Base-by-base conservation (phyloP, 164 flowering plant genomes). In the Amborella trichopoda region DNA sequence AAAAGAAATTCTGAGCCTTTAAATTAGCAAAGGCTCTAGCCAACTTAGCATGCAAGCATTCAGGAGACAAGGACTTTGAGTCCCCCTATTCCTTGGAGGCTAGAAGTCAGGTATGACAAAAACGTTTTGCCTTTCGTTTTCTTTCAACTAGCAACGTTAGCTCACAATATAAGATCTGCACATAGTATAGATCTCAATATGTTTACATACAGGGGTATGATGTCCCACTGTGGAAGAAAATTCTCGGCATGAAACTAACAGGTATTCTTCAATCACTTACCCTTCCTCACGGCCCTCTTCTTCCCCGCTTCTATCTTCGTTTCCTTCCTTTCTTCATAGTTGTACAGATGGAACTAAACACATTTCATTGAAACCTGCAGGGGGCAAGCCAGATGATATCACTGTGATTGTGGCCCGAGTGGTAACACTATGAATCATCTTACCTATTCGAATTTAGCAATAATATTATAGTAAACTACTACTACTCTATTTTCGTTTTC, bases 1-100 rank as follows among this genome's bases (percentile, higher is more conserved):
- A n/a, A n/a, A n/a, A n/a, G n/a, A n/a, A n/a, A 37, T 13, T 37
- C 45, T 26, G 37, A 34, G 30, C 24, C 59, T 55, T 26, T 34
- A 43, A 54, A 59, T 49, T 77, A 89, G 97, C 97, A 60, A 89
- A 78, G 79, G 83, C 80, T 64, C 69, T 89, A 44, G 93, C 90
- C 58, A 60, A 63, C 47, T 65, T 85, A 45, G 97, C 97, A 23
- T 73, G 61, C 51, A 64, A 52, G 39, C 90, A 85, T 63, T 85
- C 97, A 3, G 53, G 45, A 61, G 94, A 89, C 55, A 21, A 68
- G 19, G 66, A 50, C 8, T 89, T 78, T 37, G 97, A 89, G 28
- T 89, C 97, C 4, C 95, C 97, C 9, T 80, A 80, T 53, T 54
- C 80, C 13, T 28, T 75, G 61, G 97, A 89, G 62, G 95, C 97